Evolutionary conservation across 192 early-diverging fungal species (phyloP).

Genomic region (Podila verticillata): DNA sequence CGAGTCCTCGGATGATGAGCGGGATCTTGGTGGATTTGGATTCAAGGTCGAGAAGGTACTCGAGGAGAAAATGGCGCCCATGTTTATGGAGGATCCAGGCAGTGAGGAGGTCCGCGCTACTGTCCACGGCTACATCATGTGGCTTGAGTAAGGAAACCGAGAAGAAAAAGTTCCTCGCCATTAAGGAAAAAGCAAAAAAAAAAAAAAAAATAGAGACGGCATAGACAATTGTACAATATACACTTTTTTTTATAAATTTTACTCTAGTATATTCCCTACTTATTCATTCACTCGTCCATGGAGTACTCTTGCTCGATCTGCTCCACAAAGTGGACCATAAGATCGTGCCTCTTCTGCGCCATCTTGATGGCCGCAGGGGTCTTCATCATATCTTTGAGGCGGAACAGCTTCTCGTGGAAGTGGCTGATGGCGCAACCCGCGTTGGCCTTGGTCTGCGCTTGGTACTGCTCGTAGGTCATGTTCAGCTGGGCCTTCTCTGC

Average conservation of each 20-base stretch:
- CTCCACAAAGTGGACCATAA: constrained; percentile 66
- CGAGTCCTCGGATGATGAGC: constrained; percentile 55
- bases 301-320: constrained; percentile 67
- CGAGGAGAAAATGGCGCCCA: constrained; percentile 74
- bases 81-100: constrained; percentile 92
- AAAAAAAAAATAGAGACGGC: not conserved
- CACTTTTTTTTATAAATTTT: not conserved
- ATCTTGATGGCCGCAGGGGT: constrained; percentile 61
- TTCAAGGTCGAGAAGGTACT: constrained; percentile 76
- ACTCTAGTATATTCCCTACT: not conserved
- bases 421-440: constrained; percentile 69
- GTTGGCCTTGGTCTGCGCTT: constrained; percentile 55
- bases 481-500: constrained; percentile 56
- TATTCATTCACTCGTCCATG: constrained; percentile 41
- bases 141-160: constrained; percentile 30
- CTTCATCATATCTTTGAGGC: constrained; percentile 71
- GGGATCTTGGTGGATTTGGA: constrained; percentile 64
- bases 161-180: not conserved
- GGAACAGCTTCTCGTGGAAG: constrained; percentile 77
- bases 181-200: not conserved
- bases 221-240: not conserved
- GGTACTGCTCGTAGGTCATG: constrained; percentile 71
- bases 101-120: constrained; percentile 80
- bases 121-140: constrained; percentile 76
- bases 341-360: constrained; percentile 65